A percentile compares a stretch with the other conserved stretches of the same genome.
Evolutionary conservation across 2,329 filamentous ascomycete genomes (phyloP).

Genomic region (Colletotrichum sp.): DNA sequence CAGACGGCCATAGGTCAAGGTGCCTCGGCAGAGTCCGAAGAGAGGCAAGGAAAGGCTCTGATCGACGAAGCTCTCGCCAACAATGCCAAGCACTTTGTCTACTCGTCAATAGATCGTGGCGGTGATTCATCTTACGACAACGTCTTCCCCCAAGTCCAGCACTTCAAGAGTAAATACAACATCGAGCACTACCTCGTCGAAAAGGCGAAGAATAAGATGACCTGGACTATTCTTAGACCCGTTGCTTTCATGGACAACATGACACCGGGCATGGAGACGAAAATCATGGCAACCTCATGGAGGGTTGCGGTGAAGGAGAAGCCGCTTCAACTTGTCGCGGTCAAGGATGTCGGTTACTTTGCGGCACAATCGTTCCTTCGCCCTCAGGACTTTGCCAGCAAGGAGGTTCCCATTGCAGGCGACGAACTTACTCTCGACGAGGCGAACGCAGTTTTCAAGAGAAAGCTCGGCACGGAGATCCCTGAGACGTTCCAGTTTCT

Average conservation of each 20-base stretch:
- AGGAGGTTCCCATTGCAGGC: conserved; percentile 44
- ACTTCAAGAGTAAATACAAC: conserved; percentile 66
- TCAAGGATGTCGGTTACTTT: conserved; percentile 49
- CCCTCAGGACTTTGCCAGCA: conserved; percentile 33
- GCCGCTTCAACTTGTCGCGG: conserved; percentile 45
- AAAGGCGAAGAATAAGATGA: conserved; percentile 48
- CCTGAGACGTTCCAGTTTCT: not conserved
- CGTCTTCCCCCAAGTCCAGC: conserved; percentile 61
- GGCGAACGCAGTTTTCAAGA: not conserved
- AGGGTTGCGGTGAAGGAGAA: conserved; percentile 31
- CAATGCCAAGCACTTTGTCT: conserved; percentile 66
- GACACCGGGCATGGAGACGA: conserved; percentile 32
- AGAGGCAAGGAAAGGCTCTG: conserved; percentile 60
- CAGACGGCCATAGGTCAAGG: not conserved
- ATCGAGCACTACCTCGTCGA: conserved; percentile 67
- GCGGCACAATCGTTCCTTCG: conserved; percentile 46
- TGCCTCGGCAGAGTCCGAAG: conserved; percentile 28
- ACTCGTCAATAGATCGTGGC: conserved; percentile 65
- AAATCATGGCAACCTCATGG: conserved; percentile 40
- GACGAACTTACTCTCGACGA: conserved; percentile 46
- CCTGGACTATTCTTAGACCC: conserved; percentile 67
- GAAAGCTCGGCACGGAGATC: not conserved
- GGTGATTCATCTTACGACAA: conserved; percentile 52
- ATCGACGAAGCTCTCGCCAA: conserved; percentile 62
- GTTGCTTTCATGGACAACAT: conserved; percentile 67